Conservation (phyloP, 2,329 filamentous ascomycete species). For the Aureobasidium sp. region DNA sequence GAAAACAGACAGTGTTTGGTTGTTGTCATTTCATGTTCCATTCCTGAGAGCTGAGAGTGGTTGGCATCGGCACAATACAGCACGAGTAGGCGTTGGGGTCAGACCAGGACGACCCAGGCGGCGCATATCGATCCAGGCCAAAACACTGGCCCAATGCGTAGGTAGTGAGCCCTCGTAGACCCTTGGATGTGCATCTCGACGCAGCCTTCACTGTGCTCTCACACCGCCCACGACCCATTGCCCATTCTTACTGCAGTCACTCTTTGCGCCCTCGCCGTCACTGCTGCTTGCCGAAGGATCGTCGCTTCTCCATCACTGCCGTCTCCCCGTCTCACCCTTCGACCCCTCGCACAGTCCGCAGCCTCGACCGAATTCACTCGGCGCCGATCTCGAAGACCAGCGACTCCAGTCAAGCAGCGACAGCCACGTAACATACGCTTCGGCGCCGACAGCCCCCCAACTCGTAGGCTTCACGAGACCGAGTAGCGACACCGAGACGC, state of each 20-base stretch:
- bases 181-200: not conserved
- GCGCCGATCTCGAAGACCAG: constrained; percentile 6
- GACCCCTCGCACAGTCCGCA: not conserved
- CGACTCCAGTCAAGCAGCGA: too few species aligned
- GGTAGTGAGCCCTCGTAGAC: not conserved
- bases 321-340: not conserved
- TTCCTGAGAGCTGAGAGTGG: not conserved
- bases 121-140: not conserved
- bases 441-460: not conserved
- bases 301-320: not conserved
- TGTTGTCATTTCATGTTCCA: not conserved
- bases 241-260: constrained; percentile 9
- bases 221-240: not conserved
- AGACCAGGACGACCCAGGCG: not conserved
- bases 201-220: not conserved
- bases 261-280: not conserved
- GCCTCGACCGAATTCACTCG: constrained; percentile 10
- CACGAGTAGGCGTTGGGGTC: not conserved
- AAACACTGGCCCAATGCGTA: not conserved
- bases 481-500: not conserved
- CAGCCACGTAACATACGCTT: not conserved
- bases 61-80: not conserved
- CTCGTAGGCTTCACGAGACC: not conserved
- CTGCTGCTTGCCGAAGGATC: not conserved
- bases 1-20: not conserved